A percentile compares a stretch with the other conserved stretches of the same genome.
Conservation (phyloP, 805 yeast genomes). For the Ogataea degrootiae region DNA sequence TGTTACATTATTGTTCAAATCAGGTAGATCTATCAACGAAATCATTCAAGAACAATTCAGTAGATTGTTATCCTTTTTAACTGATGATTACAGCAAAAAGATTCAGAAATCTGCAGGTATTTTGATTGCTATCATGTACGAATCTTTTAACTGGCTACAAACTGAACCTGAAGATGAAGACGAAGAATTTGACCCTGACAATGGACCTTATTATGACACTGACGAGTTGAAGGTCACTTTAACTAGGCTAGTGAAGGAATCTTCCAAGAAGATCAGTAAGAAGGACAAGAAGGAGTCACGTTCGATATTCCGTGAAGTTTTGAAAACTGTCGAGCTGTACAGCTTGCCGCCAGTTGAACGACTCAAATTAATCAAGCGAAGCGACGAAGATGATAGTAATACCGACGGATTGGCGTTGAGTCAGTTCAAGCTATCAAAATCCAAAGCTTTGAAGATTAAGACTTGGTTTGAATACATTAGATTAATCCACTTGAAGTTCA, state of each 20-base stretch:
- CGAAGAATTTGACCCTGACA: slow-evolving; percentile 32
- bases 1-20: slow-evolving; percentile 39
- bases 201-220: slow-evolving; percentile 48
- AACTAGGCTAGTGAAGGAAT: slow-evolving; percentile 41
- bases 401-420: slow-evolving; percentile 15
- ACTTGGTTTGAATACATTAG: slow-evolving; percentile 49
- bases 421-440: slow-evolving; percentile 40
- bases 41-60: slow-evolving; percentile 36
- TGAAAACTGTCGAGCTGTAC: slow-evolving; percentile 41
- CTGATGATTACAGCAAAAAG: slow-evolving; percentile 34
- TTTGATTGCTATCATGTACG: slow-evolving; percentile 52
- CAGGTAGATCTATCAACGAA: slow-evolving; percentile 31
- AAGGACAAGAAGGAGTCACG: slow-evolving; percentile 57
- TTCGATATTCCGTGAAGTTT: slow-evolving; percentile 56
- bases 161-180: slow-evolving; percentile 33
- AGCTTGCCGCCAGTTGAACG: slow-evolving; percentile 14
- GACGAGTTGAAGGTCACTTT: slow-evolving; percentile 40
- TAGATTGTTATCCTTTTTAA: slow-evolving; percentile 38
- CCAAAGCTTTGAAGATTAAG: slow-evolving; percentile 41
- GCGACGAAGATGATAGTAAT: slow-evolving; percentile 1
- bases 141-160: slow-evolving; percentile 35
- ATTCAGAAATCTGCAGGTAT: slow-evolving; percentile 52
- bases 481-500: slow-evolving; percentile 44
- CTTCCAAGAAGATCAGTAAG: slow-evolving; percentile 55
- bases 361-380: slow-evolving; percentile 22